Conservation (phyloP, 208 protist genomes). For the Leishmania tropica region DNA sequence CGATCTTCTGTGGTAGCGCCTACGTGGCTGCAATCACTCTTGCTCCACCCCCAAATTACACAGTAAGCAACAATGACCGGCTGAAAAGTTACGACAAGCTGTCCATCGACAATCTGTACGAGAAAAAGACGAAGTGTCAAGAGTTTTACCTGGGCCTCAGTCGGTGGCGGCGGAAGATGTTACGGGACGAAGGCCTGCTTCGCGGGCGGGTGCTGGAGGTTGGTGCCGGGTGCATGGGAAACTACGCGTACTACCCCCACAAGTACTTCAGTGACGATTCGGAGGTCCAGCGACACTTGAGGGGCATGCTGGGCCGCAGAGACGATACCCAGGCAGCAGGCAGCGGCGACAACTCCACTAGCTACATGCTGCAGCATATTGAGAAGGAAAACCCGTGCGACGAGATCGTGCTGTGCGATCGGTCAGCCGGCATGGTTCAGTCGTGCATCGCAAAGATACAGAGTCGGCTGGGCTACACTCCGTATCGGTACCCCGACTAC, state of each 20-base stretch:
- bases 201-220: slow-evolving; percentile 82
- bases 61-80: slow-evolving; percentile 75
- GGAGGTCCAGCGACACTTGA: slow-evolving; percentile 41
- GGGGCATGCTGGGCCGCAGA: background rate
- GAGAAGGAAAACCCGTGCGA: slow-evolving; percentile 42
- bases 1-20: slow-evolving; percentile 66
- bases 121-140: slow-evolving; percentile 79
- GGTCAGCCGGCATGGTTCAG: slow-evolving; percentile 75
- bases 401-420: slow-evolving; percentile 83
- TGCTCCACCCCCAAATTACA: slow-evolving; percentile 67
- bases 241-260: slow-evolving; percentile 65
- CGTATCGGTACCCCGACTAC: slow-evolving; percentile 85
- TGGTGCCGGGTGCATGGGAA: slow-evolving; percentile 80
- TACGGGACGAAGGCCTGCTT: slow-evolving; percentile 68
- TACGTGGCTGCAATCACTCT: slow-evolving; percentile 72
- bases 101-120: slow-evolving; percentile 68
- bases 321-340: background rate
- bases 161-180: slow-evolving; percentile 68
- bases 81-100: slow-evolving; percentile 73
- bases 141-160: slow-evolving; percentile 87
- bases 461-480: slow-evolving; percentile 59
- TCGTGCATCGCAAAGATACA: slow-evolving; percentile 57
- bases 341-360: slow-evolving; percentile 23
- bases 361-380: slow-evolving; percentile 40
- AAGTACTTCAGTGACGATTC: slow-evolving; percentile 42